These are phyloP conservation scores for Colletotrichum gigasporum DNA, from an alignment of 2,329 filamentous ascomycete species.

Conservation along the genomic window DNA sequence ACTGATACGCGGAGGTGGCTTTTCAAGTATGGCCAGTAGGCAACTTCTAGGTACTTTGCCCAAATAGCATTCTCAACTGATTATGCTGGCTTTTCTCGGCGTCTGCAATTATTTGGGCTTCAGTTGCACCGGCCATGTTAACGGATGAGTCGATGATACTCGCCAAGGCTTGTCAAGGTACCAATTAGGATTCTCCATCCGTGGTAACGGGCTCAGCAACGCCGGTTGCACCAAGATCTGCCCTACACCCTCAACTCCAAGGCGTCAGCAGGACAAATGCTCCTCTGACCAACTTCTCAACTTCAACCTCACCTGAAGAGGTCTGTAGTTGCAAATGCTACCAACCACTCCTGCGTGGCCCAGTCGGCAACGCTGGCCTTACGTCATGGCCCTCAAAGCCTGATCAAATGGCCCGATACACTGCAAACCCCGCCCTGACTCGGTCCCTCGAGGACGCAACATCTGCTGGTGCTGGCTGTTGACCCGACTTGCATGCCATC, in stretches of 20 bases:
- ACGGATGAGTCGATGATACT: too few species aligned
- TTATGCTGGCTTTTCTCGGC: too few species aligned
- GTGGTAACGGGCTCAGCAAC: background rate
- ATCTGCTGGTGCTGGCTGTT: background rate
- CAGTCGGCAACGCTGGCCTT: background rate
- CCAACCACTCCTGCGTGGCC: background rate
- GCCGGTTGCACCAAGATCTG: background rate
- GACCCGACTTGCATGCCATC: slow-evolving; percentile 9
- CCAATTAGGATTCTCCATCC: too few species aligned
- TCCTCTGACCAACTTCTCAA: background rate
- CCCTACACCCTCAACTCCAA: background rate
- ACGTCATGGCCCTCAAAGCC: slow-evolving; percentile 11
- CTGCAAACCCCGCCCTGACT: background rate
- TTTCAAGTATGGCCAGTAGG: too few species aligned
- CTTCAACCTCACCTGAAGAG: background rate
- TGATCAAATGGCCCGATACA: background rate
- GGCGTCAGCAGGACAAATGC: background rate
- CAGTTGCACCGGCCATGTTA: too few species aligned
- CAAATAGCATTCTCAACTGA: too few species aligned
- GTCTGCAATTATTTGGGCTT: too few species aligned
- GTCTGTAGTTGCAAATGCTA: background rate
- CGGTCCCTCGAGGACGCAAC: slow-evolving; percentile 1
- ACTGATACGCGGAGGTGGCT: background rate
- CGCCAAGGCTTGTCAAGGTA: background rate
- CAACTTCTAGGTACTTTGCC: too few species aligned